phyloP scores from a whole-genome alignment of 164 flowering plant genomes.

The Chimonanthus salicifolius region DNA sequence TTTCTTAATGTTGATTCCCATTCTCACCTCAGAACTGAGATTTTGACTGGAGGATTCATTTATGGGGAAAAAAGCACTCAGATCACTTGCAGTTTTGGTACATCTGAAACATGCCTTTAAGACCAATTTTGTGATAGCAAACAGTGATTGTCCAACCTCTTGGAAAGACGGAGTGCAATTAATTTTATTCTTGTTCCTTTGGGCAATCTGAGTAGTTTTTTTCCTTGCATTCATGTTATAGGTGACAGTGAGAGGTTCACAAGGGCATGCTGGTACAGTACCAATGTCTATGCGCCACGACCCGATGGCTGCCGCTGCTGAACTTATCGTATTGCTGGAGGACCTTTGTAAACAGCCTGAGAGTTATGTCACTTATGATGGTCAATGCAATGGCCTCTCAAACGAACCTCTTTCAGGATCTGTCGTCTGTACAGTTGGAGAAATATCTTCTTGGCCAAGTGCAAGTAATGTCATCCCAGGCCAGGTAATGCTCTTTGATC shows the following conservation, averaged over 20 bases:
- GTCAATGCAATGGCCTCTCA: conserved; percentile 36
- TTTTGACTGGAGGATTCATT: too few species aligned
- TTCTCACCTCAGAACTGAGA: too few species aligned
- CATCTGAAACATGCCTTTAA: too few species aligned
- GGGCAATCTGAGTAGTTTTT: not conserved
- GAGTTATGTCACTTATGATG: conserved; percentile 47
- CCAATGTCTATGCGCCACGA: conserved; percentile 96
- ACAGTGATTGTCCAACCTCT: not conserved
- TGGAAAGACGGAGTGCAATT: not conserved
- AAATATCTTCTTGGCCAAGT: conserved; percentile 95
- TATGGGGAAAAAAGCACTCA: too few species aligned
- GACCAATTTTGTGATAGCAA: too few species aligned
- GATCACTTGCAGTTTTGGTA: too few species aligned
- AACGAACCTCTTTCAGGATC: conserved; percentile 61
- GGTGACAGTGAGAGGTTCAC: conserved; percentile 93
- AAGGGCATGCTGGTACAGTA: conserved; percentile 99
- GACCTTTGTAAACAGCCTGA: conserved; percentile 75
- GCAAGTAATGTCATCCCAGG: conserved; percentile 99
- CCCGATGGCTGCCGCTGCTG: conserved; percentile 96
- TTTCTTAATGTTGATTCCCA: too few species aligned
- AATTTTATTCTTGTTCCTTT: not conserved
- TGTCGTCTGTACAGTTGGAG: conserved; percentile 96
- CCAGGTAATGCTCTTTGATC: conserved; percentile 47
- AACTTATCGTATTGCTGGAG: conserved; percentile 73
- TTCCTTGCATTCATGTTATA: conserved; percentile 23